These are phyloP conservation scores for Claviceps humidiphila DNA, from an alignment of 2,329 filamentous ascomycete genomes.

Conservation along the genomic window DNA sequence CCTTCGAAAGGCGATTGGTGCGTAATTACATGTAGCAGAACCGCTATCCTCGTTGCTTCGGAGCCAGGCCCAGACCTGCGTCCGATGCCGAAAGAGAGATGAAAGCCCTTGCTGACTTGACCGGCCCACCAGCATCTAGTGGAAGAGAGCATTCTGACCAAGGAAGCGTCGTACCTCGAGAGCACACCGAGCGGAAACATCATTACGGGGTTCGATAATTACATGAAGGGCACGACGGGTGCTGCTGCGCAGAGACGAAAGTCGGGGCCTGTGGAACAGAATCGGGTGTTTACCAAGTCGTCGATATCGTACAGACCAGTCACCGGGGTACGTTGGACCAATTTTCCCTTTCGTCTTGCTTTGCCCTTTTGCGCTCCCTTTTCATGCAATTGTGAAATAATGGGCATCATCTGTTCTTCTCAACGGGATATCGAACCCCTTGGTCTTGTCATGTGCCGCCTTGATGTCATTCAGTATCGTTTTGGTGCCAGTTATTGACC, in stretches of 20 bases:
- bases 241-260: constrained; percentile 50
- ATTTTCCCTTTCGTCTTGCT: background rate
- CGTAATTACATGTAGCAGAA: constrained; percentile 3
- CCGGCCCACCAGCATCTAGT: constrained; percentile 19
- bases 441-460: too few relatives aligned
- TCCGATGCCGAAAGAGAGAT: background rate
- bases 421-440: too few relatives aligned
- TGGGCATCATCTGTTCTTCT: too few relatives aligned
- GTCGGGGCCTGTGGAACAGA: constrained; percentile 51
- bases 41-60: too few relatives aligned
- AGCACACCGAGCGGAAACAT: constrained; percentile 86
- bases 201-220: constrained; percentile 94
- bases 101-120: too few relatives aligned
- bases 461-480: too few relatives aligned
- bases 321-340: constrained; percentile 17
- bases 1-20: constrained; percentile 26
- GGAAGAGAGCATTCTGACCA: constrained; percentile 73
- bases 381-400: too few relatives aligned
- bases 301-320: constrained; percentile 47
- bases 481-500: background rate
- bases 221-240: constrained; percentile 77
- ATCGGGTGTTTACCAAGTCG: constrained; percentile 59
- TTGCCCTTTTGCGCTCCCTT: background rate
- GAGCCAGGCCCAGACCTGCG: background rate
- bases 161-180: constrained; percentile 82